Conservation (phyloP, 2,329 filamentous ascomycete species). For the Neopestalotiopsis rosae region DNA sequence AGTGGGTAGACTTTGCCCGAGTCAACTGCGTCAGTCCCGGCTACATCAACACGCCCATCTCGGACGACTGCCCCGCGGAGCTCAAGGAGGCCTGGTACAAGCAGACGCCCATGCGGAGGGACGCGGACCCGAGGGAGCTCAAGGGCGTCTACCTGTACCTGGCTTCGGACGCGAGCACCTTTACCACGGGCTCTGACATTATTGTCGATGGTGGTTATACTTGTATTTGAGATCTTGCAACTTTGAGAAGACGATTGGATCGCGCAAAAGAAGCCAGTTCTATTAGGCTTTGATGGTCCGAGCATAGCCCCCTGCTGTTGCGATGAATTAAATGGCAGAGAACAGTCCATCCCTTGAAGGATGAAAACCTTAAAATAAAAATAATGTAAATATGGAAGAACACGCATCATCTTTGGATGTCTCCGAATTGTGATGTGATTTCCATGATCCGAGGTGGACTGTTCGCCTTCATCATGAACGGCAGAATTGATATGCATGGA, state of each 20-base stretch:
- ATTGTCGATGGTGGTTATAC: slow-evolving; percentile 78
- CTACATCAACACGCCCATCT: slow-evolving; percentile 77
- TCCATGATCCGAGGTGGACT: too few relatives aligned
- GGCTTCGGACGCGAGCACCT: slow-evolving; percentile 83
- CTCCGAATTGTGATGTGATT: too few relatives aligned
- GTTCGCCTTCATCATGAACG: too few relatives aligned
- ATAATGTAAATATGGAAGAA: too few relatives aligned
- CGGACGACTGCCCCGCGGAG: slow-evolving; percentile 50
- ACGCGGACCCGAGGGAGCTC: slow-evolving; percentile 75
- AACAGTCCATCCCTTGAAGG: too few relatives aligned
- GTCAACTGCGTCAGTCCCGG: slow-evolving; percentile 78
- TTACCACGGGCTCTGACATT: slow-evolving; percentile 78
- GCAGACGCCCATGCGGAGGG: slow-evolving; percentile 74
- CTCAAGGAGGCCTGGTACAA: slow-evolving; percentile 46
- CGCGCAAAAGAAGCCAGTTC: too few relatives aligned
- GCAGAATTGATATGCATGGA: too few relatives aligned
- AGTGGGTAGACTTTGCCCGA: slow-evolving; percentile 72
- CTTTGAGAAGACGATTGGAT: too few relatives aligned
- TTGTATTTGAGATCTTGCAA: slow-evolving; percentile 43
- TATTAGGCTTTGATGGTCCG: too few relatives aligned
- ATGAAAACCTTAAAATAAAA: too few relatives aligned
- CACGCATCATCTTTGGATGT: too few relatives aligned
- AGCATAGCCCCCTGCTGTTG: neutral
- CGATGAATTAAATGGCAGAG: too few relatives aligned
- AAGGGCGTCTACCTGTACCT: slow-evolving; percentile 86